Conservation (phyloP, 306 rosid species). For the Carpinus viminea region DNA sequence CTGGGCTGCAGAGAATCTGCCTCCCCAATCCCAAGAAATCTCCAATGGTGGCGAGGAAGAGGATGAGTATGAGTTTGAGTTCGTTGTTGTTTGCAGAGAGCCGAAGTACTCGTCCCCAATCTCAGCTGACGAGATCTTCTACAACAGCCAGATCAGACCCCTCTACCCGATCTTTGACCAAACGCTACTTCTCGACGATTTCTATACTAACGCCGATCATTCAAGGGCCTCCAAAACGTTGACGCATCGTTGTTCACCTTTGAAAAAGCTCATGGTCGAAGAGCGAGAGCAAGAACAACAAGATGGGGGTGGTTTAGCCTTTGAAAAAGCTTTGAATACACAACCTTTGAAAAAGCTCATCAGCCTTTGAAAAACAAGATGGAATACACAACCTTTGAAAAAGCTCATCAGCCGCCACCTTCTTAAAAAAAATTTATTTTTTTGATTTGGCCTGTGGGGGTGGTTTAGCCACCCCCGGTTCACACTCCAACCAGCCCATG, state of each 20-base stretch:
- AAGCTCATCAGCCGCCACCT: too few relatives aligned
- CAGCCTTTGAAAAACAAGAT: too few relatives aligned
- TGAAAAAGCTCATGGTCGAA: slow-evolving; percentile 73
- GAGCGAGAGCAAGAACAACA: slow-evolving; percentile 36
- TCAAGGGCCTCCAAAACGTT: neutral
- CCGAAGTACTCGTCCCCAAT: slow-evolving; percentile 40
- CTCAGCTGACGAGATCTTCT: slow-evolving; percentile 85
- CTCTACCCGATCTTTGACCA: slow-evolving; percentile 59
- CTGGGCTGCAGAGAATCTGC: slow-evolving; percentile 10
- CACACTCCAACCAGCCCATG: too few relatives aligned
- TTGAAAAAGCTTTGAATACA: too few relatives aligned
- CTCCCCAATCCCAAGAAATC: neutral
- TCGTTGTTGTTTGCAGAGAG: slow-evolving; percentile 45
- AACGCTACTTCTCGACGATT: slow-evolving; percentile 26
- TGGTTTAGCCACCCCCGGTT: too few relatives aligned
- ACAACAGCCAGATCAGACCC: slow-evolving; percentile 76
- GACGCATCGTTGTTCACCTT: slow-evolving; percentile 46
- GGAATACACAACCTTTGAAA: too few relatives aligned
- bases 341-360: too few relatives aligned
- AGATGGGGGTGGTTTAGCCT: too few relatives aligned
- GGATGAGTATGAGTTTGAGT: slow-evolving; percentile 55
- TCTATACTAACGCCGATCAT: neutral
- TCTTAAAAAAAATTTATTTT: too few relatives aligned
- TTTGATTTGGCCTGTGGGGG: too few relatives aligned
- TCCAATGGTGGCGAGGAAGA: neutral